These are phyloP conservation scores for Fermentozyma sake DNA, from an alignment of 1,139 yeast genomes.

Conservation along the genomic window DNA sequence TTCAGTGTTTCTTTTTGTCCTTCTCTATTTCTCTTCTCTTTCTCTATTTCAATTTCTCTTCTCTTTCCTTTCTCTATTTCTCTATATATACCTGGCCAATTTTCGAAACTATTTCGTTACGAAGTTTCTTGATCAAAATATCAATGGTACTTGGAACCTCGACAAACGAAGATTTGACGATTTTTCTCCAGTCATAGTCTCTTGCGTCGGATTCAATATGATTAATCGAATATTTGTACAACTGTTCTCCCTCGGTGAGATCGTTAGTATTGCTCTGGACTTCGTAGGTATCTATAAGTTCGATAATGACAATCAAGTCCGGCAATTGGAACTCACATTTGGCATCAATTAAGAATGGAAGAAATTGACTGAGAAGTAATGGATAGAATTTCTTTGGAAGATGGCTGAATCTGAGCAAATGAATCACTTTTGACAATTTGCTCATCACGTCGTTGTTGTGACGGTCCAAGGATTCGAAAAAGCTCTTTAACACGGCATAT, in stretches of 20 bases:
- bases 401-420: slow-evolving; percentile 59
- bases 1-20: too few relatives aligned
- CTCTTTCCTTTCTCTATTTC: background rate
- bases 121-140: slow-evolving; percentile 22
- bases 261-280: slow-evolving; percentile 20
- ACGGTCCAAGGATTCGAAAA: slow-evolving; percentile 29
- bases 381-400: slow-evolving; percentile 58
- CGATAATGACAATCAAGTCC: slow-evolving; percentile 45
- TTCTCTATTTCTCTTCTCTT: too few relatives aligned
- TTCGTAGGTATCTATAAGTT: slow-evolving; percentile 47
- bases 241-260: slow-evolving; percentile 24
- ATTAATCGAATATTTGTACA: slow-evolving; percentile 28
- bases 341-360: slow-evolving; percentile 36
- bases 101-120: slow-evolving; percentile 31
- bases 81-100: slow-evolving; percentile 37
- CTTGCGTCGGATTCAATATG: slow-evolving; percentile 16
- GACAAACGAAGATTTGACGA: slow-evolving; percentile 12
- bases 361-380: slow-evolving; percentile 44
- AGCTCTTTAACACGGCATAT: slow-evolving; percentile 60
- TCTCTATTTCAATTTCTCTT: too few relatives aligned
- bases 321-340: slow-evolving; percentile 31
- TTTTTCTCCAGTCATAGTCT: slow-evolving; percentile 34
- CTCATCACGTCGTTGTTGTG: slow-evolving; percentile 20
- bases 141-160: slow-evolving; percentile 21
- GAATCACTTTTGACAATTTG: slow-evolving; percentile 39